Conservation (phyloP, 805 yeast genomes). For the Ogataea thermomethanolica region DNA sequence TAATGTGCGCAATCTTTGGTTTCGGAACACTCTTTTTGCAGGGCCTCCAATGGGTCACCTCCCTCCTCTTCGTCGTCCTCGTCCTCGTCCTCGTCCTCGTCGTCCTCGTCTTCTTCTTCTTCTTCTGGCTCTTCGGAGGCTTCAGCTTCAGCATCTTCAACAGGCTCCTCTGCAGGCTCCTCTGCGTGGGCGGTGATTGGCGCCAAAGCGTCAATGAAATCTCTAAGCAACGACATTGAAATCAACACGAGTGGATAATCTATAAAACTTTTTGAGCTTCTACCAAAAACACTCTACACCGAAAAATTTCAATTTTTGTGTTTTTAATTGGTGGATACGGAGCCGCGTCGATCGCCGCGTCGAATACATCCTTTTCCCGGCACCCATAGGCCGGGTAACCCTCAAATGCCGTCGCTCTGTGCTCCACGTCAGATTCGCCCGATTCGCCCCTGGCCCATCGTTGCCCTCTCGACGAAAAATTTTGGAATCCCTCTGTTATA, state of each 20-base stretch:
- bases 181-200: constrained; percentile 87
- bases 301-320: constrained; percentile 23
- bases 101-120: constrained; percentile 37
- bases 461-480: constrained; percentile 12
- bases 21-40: constrained; percentile 66
- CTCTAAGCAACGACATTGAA: constrained; percentile 50
- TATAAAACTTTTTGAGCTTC: constrained; percentile 8
- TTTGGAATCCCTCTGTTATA: constrained; percentile 3
- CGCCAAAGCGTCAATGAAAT: constrained; percentile 72
- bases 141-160: constrained; percentile 31
- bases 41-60: constrained; percentile 60
- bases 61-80: constrained; percentile 55
- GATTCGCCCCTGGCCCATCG: neutral
- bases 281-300: constrained; percentile 11
- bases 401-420: neutral
- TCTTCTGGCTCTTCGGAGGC: constrained; percentile 30
- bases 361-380: neutral
- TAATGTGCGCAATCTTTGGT: constrained; percentile 65
- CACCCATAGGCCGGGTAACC: constrained; percentile 3
- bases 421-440: neutral
- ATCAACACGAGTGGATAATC: constrained; percentile 10
- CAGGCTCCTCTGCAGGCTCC: constrained; percentile 38
- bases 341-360: constrained; percentile 7
- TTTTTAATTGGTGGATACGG: constrained; percentile 24
- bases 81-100: constrained; percentile 38